Percentiles rank a stretch among this genome's conserved stretches.
Evolutionary conservation across 2,329 filamentous ascomycete species (phyloP).

Genomic region (Trichoderma simmonsii): DNA sequence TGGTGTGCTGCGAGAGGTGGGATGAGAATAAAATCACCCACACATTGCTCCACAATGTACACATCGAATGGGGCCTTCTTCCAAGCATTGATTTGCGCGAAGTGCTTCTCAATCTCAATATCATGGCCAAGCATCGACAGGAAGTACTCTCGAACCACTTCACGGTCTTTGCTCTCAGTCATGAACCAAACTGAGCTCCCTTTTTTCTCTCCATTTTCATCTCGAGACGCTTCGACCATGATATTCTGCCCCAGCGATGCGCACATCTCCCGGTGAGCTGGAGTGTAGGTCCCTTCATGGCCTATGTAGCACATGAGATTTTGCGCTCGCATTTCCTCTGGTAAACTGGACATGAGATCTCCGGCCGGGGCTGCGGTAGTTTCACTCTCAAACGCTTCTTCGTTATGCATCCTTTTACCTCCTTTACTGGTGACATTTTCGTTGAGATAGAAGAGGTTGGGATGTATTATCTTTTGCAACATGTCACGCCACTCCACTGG

Average conservation of each 20-base stretch:
- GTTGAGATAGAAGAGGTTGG: slow-evolving; percentile 85
- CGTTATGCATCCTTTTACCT: slow-evolving; percentile 34
- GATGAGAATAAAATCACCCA: slow-evolving; percentile 89
- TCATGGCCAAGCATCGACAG: slow-evolving; percentile 90
- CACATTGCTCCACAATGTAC: slow-evolving; percentile 85
- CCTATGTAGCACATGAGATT: slow-evolving; percentile 99
- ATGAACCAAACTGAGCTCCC: slow-evolving; percentile 98
- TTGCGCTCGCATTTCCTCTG: slow-evolving; percentile 81
- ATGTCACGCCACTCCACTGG: slow-evolving; percentile 82
- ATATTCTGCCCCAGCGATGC: slow-evolving; percentile 94
- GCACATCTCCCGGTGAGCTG: slow-evolving; percentile 96
- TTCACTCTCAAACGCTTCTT: slow-evolving; percentile 45
- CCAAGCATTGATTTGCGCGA: slow-evolving; percentile 93
- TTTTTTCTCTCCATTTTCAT: slow-evolving; percentile 69
- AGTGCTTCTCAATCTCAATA: slow-evolving; percentile 94
- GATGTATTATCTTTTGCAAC: slow-evolving; percentile 73
- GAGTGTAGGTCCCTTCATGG: slow-evolving; percentile 95
- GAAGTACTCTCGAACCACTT: slow-evolving; percentile 90
- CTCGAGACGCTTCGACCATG: slow-evolving; percentile 87
- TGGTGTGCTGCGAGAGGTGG: slow-evolving; percentile 93
- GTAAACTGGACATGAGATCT: slow-evolving; percentile 92
- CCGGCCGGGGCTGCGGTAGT: slow-evolving; percentile 69
- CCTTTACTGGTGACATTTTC: slow-evolving; percentile 58
- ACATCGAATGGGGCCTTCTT: slow-evolving; percentile 91
- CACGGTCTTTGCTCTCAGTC: slow-evolving; percentile 91